Evolutionary conservation across 768 basidiomycete species (phyloP), one percentile per base, ranked within the genome.

Genomic region (Asterophora parasitica): DNA sequence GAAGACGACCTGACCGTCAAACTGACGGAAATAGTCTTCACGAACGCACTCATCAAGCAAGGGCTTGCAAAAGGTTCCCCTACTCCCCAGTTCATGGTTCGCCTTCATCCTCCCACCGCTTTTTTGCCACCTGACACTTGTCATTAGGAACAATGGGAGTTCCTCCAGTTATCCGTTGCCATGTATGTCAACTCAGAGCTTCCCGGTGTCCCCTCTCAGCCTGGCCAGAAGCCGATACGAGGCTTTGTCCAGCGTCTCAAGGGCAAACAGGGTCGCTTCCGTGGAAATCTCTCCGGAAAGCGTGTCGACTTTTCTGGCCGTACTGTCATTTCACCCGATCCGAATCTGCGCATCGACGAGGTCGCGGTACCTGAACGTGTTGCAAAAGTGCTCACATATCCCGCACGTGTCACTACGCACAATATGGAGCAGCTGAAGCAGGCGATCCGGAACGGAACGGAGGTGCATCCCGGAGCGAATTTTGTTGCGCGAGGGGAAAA

Each of bases 1-100:
- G 96, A 99, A 70, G 96, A 99, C 57, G 96, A 99, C 65, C 74
- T 99, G 27, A 98, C 96, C 0, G 92, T 95, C 52, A 99, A 98
- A 62, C 79, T 99, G 10, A 89, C 92, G 7, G 96, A 99, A 66
- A 98, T 99, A 43, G 90, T 95, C 4, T 92, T 92, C 60, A 88
- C 86, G 50, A 98, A 97, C 58, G 85, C 88, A 23, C 76, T 96
- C 23, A 92, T 99, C 59, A 91, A 91, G 63, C 85, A 91, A 56
- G 91, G 89, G 7, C 76, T 98, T 9, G 78, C 79, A 4, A 92
- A 90, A 66, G 96, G 96, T 38, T 79, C 86, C 3, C 88, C 89
- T 2, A 93, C 88, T 11, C 79, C 85, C 31, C 87, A 88, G 53
- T 87, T 95, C 58, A 95, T 95, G 90, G 91, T 86, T 58, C 31